Evolutionary conservation across 139 green algal genomes (phyloP).

Genomic region (Nannochloris sp.): DNA sequence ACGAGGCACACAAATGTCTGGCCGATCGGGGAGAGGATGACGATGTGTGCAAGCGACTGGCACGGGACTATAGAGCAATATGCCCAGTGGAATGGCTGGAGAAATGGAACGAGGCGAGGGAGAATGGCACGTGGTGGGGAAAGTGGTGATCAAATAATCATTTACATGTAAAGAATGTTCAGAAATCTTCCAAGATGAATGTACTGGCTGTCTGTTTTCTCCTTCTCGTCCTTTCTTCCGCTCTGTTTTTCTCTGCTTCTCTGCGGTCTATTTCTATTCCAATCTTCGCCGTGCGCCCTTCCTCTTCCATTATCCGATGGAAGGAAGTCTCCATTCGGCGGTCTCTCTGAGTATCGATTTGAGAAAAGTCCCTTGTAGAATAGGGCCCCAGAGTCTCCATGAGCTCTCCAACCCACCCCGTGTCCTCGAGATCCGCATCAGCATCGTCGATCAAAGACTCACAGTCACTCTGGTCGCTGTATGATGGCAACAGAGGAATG

Average conservation of each 20-base stretch:
- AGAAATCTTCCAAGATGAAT: no score
- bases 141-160: background rate
- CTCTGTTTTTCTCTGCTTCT: slow-evolving; percentile 7
- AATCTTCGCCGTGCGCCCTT: background rate
- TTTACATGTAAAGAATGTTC: no score
- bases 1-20: slow-evolving; percentile 82
- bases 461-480: slow-evolving; percentile 3
- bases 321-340: slow-evolving; percentile 20
- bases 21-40: slow-evolving; percentile 63
- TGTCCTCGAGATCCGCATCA: background rate
- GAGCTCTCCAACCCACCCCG: background rate
- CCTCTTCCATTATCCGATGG: background rate
- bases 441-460: slow-evolving; percentile 5
- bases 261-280: slow-evolving; percentile 1
- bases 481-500: background rate
- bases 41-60: slow-evolving; percentile 60
- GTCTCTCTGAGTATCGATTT: slow-evolving; percentile 13
- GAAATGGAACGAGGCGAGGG: slow-evolving; percentile 55
- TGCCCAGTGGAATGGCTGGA: slow-evolving; percentile 80
- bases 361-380: slow-evolving; percentile 14
- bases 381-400: slow-evolving; percentile 7
- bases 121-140: slow-evolving; percentile 39
- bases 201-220: no score
- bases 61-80: slow-evolving; percentile 63
- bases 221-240: background rate